phyloP scores from a whole-genome alignment of 768 basidiomycete genomes.

The Phylloporus arenicola region DNA sequence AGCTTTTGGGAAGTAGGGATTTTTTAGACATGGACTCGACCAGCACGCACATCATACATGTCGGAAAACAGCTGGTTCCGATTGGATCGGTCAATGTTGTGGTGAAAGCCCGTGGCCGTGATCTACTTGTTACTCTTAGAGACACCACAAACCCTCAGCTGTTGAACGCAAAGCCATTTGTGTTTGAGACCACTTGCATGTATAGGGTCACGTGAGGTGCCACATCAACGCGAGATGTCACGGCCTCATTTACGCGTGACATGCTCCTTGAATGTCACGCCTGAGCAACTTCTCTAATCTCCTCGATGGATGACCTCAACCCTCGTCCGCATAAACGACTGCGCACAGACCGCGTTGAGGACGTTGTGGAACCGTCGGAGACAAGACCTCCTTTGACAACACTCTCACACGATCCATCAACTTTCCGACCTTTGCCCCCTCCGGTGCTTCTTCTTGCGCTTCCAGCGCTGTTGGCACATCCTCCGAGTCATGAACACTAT shows the following conservation, averaged over 20 bases:
- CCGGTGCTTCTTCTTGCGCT: conserved; percentile 54
- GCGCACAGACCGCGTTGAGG: conserved; percentile 15
- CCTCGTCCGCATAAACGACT: conserved; percentile 34
- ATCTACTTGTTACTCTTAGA: no score
- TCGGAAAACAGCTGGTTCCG: no score
- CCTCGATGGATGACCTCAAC: conserved; percentile 24
- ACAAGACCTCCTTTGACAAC: background rate
- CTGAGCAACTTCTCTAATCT: background rate
- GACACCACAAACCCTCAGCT: no score
- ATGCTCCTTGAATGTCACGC: conserved; percentile 9
- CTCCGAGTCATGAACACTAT: conserved; percentile 57
- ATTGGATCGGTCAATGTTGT: no score
- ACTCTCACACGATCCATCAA: background rate
- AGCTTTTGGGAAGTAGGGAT: no score
- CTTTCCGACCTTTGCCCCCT: conserved; percentile 34
- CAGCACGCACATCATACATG: no score
- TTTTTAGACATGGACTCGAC: no score
- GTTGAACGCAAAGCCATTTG: no score
- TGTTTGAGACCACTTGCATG: no score
- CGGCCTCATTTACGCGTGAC: conserved; percentile 28
- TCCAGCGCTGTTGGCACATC: conserved; percentile 56
- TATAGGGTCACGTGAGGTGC: background rate
- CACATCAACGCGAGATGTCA: conserved; percentile 28
- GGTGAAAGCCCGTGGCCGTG: no score
- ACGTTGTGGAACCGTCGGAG: background rate